Evolutionary conservation across 257 asterid genomes (phyloP).

Genomic region (Fraxinus excelsior): DNA sequence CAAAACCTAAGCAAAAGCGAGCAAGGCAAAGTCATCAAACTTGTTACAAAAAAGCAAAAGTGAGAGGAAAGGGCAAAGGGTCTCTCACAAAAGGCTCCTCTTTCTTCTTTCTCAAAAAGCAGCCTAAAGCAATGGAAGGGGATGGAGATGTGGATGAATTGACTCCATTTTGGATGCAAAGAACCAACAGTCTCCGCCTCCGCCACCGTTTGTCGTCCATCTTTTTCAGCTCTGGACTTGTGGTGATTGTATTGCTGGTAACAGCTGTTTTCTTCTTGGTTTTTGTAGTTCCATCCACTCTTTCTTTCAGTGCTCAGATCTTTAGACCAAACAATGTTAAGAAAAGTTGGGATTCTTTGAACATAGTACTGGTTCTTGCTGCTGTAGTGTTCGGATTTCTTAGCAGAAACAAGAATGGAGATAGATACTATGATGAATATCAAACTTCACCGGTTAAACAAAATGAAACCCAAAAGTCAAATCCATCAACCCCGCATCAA

Average conservation of each 20-base stretch:
- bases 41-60: conserved; percentile 25
- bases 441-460: conserved; percentile 36
- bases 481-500: conserved; percentile 42
- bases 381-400: conserved; percentile 83
- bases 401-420: conserved; percentile 64
- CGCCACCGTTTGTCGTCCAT: conserved; percentile 50
- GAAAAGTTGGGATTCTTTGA: conserved; percentile 89
- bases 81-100: conserved; percentile 12
- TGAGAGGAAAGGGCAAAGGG: conserved; percentile 14
- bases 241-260: conserved; percentile 54
- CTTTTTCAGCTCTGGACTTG: conserved; percentile 69
- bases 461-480: conserved; percentile 36
- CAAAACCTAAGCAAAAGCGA: conserved; percentile 27
- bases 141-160: conserved; percentile 50
- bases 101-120: conserved; percentile 27
- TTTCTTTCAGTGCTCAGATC: conserved; percentile 50
- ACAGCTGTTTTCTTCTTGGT: conserved; percentile 55
- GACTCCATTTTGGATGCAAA: conserved; percentile 82
- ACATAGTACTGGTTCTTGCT: conserved; percentile 60
- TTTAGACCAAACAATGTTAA: conserved; percentile 72
- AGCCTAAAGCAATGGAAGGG: conserved; percentile 49
- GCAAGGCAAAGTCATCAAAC: not conserved
- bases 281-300: conserved; percentile 58
- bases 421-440: conserved; percentile 41
- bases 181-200: conserved; percentile 51